Evolutionary conservation across 805 yeast genomes (phyloP), one percentile per base, ranked within the genome.

Genomic region (Kazachstania psychrophila): DNA sequence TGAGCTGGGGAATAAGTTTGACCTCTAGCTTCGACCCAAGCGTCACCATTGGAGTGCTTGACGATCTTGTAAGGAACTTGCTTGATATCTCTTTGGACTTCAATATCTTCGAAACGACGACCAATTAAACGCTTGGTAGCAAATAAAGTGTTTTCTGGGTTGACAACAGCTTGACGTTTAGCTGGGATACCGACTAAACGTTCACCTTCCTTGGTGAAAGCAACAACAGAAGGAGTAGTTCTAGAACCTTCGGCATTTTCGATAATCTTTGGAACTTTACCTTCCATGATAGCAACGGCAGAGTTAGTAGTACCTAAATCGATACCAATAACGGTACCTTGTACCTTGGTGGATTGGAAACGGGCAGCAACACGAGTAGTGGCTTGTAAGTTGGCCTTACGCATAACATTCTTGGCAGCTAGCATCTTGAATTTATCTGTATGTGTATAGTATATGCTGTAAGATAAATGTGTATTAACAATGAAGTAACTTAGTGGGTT

Each of bases 41-140:
- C 96, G 60, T 88, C 96, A 49, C 96, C 96, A 61, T 88, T 88
- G 46, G 71, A 62, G 73, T 86, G 94, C 71, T 85, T 79, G 54
- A 83, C 81, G 48, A 87, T 85, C 69, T 80, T 77, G 78, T 84
- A 87, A 38, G 96, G 95, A 37, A 87, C 89, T 65, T 81, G 79
- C 53, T 72, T 70, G 56, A 85, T 70, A 64, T 88, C 96, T 66
- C 82, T 78, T 68, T 86, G 95, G 44, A 88, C 95, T 68, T 87
- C 96, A 39, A 64, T 56, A 64, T 88, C 96, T 60, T 77, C 82
- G 63, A 77, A 87, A 62, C 95, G 81, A 58, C 96, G 78, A 55
- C 96, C 96, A 56, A 87, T 88, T 59, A 87, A 72, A 66, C 96
- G 79, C 71, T 87, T 87, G 56, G 96, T 87, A 61, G 96, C 95